Conservation (phyloP, 2,329 filamentous ascomycete species). For the Elsinoe australis region DNA sequence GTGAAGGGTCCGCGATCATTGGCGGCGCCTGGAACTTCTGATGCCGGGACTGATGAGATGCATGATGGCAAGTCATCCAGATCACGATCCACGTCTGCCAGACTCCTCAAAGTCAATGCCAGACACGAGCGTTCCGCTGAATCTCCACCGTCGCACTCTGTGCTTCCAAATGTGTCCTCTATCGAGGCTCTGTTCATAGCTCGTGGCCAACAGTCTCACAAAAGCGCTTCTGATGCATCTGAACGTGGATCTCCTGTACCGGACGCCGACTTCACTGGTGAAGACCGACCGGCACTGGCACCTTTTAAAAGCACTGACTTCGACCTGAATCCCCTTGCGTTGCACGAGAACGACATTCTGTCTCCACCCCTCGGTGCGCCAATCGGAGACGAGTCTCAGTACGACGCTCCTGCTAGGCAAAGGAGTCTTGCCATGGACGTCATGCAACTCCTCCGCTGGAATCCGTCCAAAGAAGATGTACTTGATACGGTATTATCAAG, state of each 20-base stretch:
- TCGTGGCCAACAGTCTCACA: background rate
- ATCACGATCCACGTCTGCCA: background rate
- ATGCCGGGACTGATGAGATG: conserved; percentile 6
- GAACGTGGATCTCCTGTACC: background rate
- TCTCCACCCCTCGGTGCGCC: no score
- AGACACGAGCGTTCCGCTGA: background rate
- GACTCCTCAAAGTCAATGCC: background rate
- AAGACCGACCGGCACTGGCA: no score
- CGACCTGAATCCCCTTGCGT: no score
- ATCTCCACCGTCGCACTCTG: background rate
- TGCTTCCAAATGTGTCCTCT: no score
- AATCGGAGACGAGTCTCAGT: background rate
- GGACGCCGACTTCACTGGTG: no score
- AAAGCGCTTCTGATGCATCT: background rate
- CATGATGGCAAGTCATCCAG: background rate
- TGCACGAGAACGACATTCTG: background rate
- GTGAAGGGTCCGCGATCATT: background rate
- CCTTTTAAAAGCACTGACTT: no score
- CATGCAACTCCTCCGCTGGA: background rate
- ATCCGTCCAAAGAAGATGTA: background rate
- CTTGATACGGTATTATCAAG: background rate
- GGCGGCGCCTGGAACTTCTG: background rate
- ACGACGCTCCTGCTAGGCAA: background rate
- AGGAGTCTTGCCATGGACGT: background rate
- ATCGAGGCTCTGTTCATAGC: no score